Evolutionary conservation across 805 yeast species (phyloP).

Genomic region (Schwanniomyces occidentalis): DNA sequence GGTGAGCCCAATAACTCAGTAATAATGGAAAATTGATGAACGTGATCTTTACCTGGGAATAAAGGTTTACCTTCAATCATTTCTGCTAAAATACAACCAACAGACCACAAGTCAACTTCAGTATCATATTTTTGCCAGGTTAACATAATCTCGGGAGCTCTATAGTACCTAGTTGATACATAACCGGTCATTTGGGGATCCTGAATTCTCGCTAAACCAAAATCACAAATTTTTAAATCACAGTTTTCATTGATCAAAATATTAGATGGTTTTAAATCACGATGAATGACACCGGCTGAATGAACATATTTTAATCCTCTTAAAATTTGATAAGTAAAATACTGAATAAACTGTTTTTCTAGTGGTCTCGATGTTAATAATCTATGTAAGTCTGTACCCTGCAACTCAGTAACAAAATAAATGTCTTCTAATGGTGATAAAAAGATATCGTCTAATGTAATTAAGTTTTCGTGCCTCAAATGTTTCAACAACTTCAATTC

Average conservation of each 20-base stretch:
- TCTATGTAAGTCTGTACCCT: slow-evolving; percentile 95
- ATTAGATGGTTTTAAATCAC: slow-evolving; percentile 85
- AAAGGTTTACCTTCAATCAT: slow-evolving; percentile 97
- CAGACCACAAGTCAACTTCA: slow-evolving; percentile 97
- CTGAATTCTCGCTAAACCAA: slow-evolving; percentile 94
- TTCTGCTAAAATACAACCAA: slow-evolving; percentile 96
- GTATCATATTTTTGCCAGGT: slow-evolving; percentile 98
- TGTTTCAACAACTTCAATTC: slow-evolving; percentile 93
- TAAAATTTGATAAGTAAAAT: slow-evolving; percentile 90
- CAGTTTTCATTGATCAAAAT: slow-evolving; percentile 86
- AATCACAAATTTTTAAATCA: slow-evolving; percentile 88
- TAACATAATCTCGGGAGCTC: slow-evolving; percentile 98
- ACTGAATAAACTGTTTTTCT: slow-evolving; percentile 95
- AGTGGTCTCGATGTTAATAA: slow-evolving; percentile 88
- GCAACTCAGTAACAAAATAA: slow-evolving; percentile 92
- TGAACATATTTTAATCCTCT: slow-evolving; percentile 89
- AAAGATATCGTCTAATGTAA: slow-evolving; percentile 90
- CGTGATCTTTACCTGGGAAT: slow-evolving; percentile 98
- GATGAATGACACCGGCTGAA: slow-evolving; percentile 88
- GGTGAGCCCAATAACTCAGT: slow-evolving; percentile 97
- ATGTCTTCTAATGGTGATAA: slow-evolving; percentile 94
- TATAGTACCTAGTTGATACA: slow-evolving; percentile 91
- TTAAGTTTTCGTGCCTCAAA: slow-evolving; percentile 90
- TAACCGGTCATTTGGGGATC: slow-evolving; percentile 99
- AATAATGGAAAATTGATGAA: slow-evolving; percentile 94